Percentiles rank a stretch among this genome's conserved stretches.
phyloP scores from a whole-genome alignment of 2,329 filamentous ascomycete genomes.

The Botrytis deweyae region DNA sequence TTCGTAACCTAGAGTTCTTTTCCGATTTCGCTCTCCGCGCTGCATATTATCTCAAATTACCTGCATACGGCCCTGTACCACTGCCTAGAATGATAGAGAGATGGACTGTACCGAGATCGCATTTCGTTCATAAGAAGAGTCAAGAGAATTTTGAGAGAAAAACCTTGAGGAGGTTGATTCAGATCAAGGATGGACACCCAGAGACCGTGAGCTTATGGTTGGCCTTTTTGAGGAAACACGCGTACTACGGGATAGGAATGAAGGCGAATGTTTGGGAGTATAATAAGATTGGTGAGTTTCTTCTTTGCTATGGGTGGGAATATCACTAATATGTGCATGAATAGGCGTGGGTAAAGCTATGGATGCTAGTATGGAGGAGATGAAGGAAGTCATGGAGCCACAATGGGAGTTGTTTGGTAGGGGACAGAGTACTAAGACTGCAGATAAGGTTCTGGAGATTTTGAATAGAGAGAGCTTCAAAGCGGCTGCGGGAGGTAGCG shows the following conservation, averaged over 20 bases:
- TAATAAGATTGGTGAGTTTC: conserved; percentile 62
- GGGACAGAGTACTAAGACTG: conserved; percentile 49
- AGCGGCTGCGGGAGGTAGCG: conserved; percentile 32
- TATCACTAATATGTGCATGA: conserved; percentile 6
- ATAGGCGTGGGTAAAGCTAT: conserved; percentile 53
- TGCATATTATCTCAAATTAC: conserved; percentile 88
- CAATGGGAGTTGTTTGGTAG: conserved; percentile 59
- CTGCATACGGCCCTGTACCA: conserved; percentile 81
- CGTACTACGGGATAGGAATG: conserved; percentile 96
- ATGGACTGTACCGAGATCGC: conserved; percentile 87
- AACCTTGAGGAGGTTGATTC: conserved; percentile 80
- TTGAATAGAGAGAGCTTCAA: conserved; percentile 52
- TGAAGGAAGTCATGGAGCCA: conserved; percentile 46
- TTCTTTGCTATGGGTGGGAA: conserved; percentile 3
- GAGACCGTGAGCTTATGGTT: conserved; percentile 91
- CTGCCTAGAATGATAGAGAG: conserved; percentile 84
- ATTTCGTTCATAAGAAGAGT: conserved; percentile 95
- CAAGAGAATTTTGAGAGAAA: conserved; percentile 98
- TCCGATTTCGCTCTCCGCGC: conserved; percentile 91
- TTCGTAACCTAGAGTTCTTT: conserved; percentile 91
- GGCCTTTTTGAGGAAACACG: conserved; percentile 86
- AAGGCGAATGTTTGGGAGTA: conserved; percentile 98
- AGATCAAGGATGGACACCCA: conserved; percentile 88
- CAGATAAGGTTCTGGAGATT: conserved; percentile 57
- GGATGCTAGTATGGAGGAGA: conserved; percentile 49